Evolutionary conservation across 352 stramenopile genomes (phyloP).

Genomic region (Phytophthora melonis): DNA sequence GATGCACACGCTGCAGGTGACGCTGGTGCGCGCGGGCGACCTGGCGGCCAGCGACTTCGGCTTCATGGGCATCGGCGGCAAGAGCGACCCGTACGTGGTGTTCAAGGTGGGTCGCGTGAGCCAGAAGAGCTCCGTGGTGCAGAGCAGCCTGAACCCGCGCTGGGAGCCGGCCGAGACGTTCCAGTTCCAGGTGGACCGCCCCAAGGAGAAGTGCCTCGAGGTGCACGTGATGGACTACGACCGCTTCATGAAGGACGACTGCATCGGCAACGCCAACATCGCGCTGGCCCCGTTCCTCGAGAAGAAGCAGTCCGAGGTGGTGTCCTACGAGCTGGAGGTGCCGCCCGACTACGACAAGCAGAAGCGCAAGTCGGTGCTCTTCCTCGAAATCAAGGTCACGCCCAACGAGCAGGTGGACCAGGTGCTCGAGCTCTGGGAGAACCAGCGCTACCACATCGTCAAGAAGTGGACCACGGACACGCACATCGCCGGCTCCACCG

Average conservation of each 20-base stretch:
- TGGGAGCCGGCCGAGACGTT: slow-evolving; percentile 71
- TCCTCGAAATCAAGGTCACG: slow-evolving; percentile 66
- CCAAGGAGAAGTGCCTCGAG: slow-evolving; percentile 63
- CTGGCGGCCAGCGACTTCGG: slow-evolving; percentile 67
- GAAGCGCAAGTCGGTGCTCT: slow-evolving; percentile 64
- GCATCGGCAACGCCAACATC: slow-evolving; percentile 59
- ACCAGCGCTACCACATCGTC: slow-evolving; percentile 81
- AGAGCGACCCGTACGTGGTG: slow-evolving; percentile 80
- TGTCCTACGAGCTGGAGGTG: slow-evolving; percentile 69
- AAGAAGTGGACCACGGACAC: slow-evolving; percentile 81
- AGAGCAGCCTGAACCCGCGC: slow-evolving; percentile 56
- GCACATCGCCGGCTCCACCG: slow-evolving; percentile 54
- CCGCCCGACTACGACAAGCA: slow-evolving; percentile 65
- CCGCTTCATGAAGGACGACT: slow-evolving; percentile 66
- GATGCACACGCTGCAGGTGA: slow-evolving; percentile 72
- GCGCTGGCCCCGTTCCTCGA: slow-evolving; percentile 64
- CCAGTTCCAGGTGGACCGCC: slow-evolving; percentile 71
- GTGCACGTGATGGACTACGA: slow-evolving; percentile 77
- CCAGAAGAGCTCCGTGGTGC: slow-evolving; percentile 65
- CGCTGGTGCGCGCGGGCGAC: slow-evolving; percentile 58
- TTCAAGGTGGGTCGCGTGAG: slow-evolving; percentile 60
- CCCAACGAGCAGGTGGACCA: slow-evolving; percentile 64
- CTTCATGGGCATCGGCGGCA: slow-evolving; percentile 76
- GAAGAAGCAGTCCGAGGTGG: slow-evolving; percentile 52
- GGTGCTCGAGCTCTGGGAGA: slow-evolving; percentile 86